These are phyloP conservation scores for Vitis rotundifolia DNA, from an alignment of 164 flowering plant species.

Conservation along the genomic window DNA sequence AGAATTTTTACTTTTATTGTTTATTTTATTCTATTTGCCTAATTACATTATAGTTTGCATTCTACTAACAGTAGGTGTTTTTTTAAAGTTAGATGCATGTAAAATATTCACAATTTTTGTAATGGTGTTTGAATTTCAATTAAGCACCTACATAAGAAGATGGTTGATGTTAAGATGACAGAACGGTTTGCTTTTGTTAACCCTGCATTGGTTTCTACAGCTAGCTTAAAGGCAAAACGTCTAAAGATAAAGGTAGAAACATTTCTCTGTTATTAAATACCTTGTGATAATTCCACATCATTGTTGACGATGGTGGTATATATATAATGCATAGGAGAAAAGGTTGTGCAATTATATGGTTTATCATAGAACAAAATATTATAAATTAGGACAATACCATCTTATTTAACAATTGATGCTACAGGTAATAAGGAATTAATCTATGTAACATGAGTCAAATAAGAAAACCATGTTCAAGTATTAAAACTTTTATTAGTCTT, in stretches of 20 bases:
- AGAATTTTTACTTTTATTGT: too few relatives aligned
- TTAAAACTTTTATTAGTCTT: background rate
- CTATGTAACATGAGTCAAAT: too few relatives aligned
- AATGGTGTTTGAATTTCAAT: too few relatives aligned
- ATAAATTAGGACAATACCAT: background rate
- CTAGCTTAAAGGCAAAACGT: slow-evolving; percentile 43
- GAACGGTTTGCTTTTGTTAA: too few relatives aligned
- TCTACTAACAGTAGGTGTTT: too few relatives aligned
- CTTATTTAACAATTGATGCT: background rate
- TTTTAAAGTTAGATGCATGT: too few relatives aligned
- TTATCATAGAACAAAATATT: background rate
- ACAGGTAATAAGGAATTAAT: background rate
- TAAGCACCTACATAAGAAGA: too few relatives aligned
- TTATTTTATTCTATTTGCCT: too few relatives aligned
- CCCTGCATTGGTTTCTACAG: too few relatives aligned
- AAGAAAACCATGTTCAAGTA: background rate
- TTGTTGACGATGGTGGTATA: background rate
- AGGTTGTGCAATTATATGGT: background rate
- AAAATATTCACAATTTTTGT: too few relatives aligned
- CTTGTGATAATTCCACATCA: background rate
- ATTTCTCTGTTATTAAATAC: background rate
- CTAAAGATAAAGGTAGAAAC: slow-evolving; percentile 48
- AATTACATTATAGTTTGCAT: too few relatives aligned
- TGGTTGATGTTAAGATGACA: too few relatives aligned
- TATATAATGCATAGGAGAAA: background rate